Base-by-base conservation (phyloP, 2,329 filamentous ascomycete genomes). In the Fusarium sacchari region DNA sequence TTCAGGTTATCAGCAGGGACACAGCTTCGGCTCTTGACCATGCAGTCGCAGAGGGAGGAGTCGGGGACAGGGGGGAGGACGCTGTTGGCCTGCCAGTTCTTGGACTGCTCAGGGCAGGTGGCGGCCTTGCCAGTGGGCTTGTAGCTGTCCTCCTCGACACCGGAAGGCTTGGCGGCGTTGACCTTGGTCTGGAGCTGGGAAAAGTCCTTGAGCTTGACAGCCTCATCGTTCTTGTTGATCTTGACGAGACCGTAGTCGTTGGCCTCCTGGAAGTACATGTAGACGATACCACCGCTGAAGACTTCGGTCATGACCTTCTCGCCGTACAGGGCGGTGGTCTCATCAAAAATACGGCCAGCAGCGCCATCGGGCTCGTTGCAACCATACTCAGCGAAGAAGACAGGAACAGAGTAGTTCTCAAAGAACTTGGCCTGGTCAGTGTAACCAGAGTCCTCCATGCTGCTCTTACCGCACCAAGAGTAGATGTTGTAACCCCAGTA, bases 401-500 rank as follows among this genome's bases (percentile, higher is more conserved):
- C 93, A 52, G 96, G 96, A 7, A 98, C 94, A 15, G 94, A 94
- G 88, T 96, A 99, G 81, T 92, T 90, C 67, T 87, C 83, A 86
- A 98, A 99, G 85, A 98, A 96, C 75, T 94, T 83, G 77, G 95
- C 95, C 82, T 96, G 93, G 64, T 91, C 88, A 74, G 92, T 87
- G 85, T 95, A 99, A 61, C 94, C 94, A 7, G 96, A 98, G 67
- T 87, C 81, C 40, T 87, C 80, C 86, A 93, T 96, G 79, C 87
- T 90, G 80, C 94, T 97, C 77, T 95, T 83, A 77, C 96, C 96
- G 82, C 96, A 99, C 96, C 96, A 99, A 60, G 95, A 97, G 89
- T 99, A 99, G 86, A 98, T 97, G 88, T 99, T 99, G 92, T 98
- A 98, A 67, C 96, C 96, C 94, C 95, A 99, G 88, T 97, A 98